These are phyloP conservation scores for Salix viminalis DNA, from an alignment of 345 rosid genomes.

Conservation along the genomic window DNA sequence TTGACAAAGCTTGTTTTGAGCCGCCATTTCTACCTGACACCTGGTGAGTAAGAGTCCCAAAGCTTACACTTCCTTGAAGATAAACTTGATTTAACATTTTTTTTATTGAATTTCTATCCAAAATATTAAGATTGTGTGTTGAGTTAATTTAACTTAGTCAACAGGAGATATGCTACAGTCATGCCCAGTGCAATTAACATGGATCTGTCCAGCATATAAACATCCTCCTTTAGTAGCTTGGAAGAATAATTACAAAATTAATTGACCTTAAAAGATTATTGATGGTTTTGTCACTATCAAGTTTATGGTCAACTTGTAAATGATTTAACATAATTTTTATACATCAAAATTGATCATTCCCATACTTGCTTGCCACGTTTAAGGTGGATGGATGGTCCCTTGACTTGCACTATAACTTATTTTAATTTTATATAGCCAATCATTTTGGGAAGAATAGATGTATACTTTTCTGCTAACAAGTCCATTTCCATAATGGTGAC, in stretches of 20 bases:
- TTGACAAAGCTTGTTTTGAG: constrained; percentile 24
- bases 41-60: constrained; percentile 8
- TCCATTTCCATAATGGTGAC: constrained; percentile 24
- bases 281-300: constrained; percentile 15
- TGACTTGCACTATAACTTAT: not conserved
- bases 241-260: not conserved
- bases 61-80: constrained; percentile 16
- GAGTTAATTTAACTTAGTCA: not conserved
- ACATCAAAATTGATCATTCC: not conserved
- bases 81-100: constrained; percentile 26
- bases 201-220: constrained; percentile 3
- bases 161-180: not conserved
- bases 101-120: constrained; percentile 12
- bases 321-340: not conserved
- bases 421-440: not conserved
- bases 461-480: constrained; percentile 31
- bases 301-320: constrained; percentile 23
- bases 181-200: not conserved
- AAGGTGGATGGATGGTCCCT: not conserved
- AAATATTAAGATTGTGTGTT: not conserved
- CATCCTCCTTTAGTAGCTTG: not conserved
- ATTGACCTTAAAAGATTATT: constrained; percentile 4
- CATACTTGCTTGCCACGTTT: not conserved
- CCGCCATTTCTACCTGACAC: constrained; percentile 34
- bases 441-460: not conserved